phyloP scores from a whole-genome alignment of 495 filamentous ascomycete species.

The Coniosporium apollinis region DNA sequence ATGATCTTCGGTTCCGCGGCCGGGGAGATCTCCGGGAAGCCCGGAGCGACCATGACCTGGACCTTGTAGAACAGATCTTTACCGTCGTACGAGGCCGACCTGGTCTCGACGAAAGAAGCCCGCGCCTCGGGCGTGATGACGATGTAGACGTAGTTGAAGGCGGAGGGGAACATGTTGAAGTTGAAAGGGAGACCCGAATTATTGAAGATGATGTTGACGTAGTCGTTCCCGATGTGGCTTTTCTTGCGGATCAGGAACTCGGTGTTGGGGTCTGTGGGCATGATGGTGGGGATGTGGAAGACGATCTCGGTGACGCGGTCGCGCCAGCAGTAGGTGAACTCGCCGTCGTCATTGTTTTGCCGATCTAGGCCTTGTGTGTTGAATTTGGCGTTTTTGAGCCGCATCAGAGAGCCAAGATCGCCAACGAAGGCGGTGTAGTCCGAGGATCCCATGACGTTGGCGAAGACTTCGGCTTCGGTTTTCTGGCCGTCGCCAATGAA shows the following conservation, averaged over 20 bases:
- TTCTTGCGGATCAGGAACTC: constrained; percentile 76
- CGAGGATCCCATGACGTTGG: constrained; percentile 63
- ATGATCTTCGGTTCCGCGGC: constrained; percentile 77
- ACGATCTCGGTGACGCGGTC: constrained; percentile 89
- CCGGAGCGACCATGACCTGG: constrained; percentile 63
- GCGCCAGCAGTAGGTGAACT: constrained; percentile 80
- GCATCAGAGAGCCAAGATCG: constrained; percentile 63
- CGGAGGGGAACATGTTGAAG: constrained; percentile 81
- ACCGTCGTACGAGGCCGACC: constrained; percentile 10
- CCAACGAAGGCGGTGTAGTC: constrained; percentile 76
- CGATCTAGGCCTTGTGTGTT: constrained; percentile 90
- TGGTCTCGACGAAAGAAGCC: constrained; percentile 34
- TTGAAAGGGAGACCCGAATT: constrained; percentile 74
- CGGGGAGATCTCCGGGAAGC: constrained; percentile 79
- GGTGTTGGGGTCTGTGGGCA: constrained; percentile 72
- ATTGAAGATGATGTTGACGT: constrained; percentile 96
- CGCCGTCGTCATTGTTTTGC: constrained; percentile 56
- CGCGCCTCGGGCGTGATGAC: constrained; percentile 76
- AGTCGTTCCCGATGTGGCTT: constrained; percentile 91
- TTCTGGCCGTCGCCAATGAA: constrained; percentile 78
- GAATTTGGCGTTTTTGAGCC: constrained; percentile 63
- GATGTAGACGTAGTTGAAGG: constrained; percentile 93
- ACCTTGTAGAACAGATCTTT: constrained; percentile 61
- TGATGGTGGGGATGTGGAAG: constrained; percentile 90
- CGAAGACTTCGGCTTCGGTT: constrained; percentile 63